These are phyloP conservation scores for Panicum miliaceum DNA, from an alignment of 176 grass and related monocot species.

Conservation along the genomic window DNA sequence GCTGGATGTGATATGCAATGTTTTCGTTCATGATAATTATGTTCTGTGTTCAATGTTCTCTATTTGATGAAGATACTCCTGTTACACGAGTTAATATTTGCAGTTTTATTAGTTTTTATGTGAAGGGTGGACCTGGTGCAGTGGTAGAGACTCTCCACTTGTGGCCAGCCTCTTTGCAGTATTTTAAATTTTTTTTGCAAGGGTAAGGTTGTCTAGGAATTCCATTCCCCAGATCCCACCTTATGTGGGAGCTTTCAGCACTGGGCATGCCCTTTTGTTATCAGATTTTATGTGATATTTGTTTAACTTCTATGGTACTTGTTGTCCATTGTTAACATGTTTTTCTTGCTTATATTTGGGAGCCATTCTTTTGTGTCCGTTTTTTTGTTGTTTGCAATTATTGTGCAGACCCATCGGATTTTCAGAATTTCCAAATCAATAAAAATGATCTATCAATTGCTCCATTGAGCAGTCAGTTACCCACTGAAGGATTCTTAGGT, in stretches of 20 bases:
- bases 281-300: not conserved
- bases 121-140: no score
- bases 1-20: conserved; percentile 22
- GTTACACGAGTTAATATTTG: not conserved
- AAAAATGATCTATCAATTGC: not conserved
- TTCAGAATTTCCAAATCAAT: not conserved
- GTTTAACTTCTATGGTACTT: not conserved
- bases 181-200: no score
- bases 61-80: not conserved
- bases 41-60: not conserved
- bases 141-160: no score
- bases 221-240: no score
- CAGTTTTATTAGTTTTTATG: not conserved
- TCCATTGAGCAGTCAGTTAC: not conserved
- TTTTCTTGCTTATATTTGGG: not conserved
- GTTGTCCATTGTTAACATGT: not conserved
- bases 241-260: no score
- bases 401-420: not conserved
- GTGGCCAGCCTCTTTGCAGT: no score
- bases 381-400: not conserved
- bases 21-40: not conserved
- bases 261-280: not conserved
- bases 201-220: no score
- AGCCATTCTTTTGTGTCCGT: not conserved
- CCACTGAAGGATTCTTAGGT: not conserved